Conservation (phyloP, 352 stramenopile genomes). For the Globisporangium iwayamae region DNA sequence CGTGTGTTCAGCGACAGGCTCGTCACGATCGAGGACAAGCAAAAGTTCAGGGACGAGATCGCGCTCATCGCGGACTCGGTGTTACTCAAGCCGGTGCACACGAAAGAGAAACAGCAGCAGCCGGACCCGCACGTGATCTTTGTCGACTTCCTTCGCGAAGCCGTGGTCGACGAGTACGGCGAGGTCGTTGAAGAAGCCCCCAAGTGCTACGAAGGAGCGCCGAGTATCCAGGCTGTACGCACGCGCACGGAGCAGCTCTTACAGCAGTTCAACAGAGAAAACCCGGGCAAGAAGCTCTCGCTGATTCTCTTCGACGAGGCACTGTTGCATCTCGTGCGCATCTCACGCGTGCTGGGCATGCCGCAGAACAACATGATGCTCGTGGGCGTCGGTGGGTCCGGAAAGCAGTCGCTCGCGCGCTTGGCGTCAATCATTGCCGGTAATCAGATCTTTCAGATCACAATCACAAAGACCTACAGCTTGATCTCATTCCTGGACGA, state of each 20-base stretch:
- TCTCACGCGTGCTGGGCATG: slow-evolving; percentile 78
- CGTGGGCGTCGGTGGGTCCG: slow-evolving; percentile 86
- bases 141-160: slow-evolving; percentile 86
- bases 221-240: slow-evolving; percentile 42
- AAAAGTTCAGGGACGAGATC: slow-evolving; percentile 58
- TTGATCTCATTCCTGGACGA: slow-evolving; percentile 85
- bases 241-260: slow-evolving; percentile 62
- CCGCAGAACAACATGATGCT: slow-evolving; percentile 89
- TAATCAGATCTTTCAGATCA: slow-evolving; percentile 83
- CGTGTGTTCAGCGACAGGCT: slow-evolving; percentile 80
- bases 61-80: slow-evolving; percentile 40
- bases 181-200: slow-evolving; percentile 72
- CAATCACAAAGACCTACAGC: slow-evolving; percentile 88
- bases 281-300: slow-evolving; percentile 56
- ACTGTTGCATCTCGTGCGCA: slow-evolving; percentile 79
- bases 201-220: slow-evolving; percentile 77
- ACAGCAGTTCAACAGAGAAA: slow-evolving; percentile 80
- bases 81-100: slow-evolving; percentile 24
- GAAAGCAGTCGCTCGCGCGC: slow-evolving; percentile 82
- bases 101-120: slow-evolving; percentile 20
- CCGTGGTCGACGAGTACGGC: slow-evolving; percentile 80
- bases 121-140: slow-evolving; percentile 32
- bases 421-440: slow-evolving; percentile 78
- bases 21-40: slow-evolving; percentile 69
- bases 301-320: slow-evolving; percentile 91